Conservation (phyloP, 2,329 filamentous ascomycete genomes). For the Colletotrichum sp. region DNA sequence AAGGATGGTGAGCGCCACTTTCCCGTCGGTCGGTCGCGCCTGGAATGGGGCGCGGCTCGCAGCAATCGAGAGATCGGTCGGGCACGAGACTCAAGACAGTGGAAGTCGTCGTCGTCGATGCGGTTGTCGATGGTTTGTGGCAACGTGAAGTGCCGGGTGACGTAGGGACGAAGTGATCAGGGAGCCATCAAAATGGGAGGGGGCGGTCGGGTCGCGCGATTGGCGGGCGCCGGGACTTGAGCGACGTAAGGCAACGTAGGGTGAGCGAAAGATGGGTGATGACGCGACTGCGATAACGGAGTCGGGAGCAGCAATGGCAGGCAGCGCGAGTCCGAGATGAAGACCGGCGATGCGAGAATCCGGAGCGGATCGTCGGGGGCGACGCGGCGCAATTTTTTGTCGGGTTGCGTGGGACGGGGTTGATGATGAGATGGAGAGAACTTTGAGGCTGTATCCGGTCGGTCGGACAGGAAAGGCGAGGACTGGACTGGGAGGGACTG, state of each 20-base stretch:
- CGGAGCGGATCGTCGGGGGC: not conserved
- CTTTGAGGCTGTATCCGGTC: conserved; percentile 22
- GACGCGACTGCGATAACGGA: conserved; percentile 17
- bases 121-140: conserved; percentile 5
- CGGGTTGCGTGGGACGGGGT: conserved; percentile 3
- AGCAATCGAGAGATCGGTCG: conserved; percentile 11
- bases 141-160: conserved; percentile 20
- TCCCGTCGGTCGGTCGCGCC: conserved; percentile 28
- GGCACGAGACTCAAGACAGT: conserved; percentile 1
- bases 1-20: conserved; percentile 62
- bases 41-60: conserved; percentile 19
- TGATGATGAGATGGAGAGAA: conserved; percentile 20
- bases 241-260: conserved; percentile 18
- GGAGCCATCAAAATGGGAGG: conserved; percentile 24
- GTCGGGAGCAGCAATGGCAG: not conserved
- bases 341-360: not conserved
- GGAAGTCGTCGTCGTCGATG: not conserved
- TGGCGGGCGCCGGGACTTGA: conserved; percentile 17
- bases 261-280: not conserved
- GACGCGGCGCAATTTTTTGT: conserved; percentile 16
- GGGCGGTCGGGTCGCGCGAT: conserved; percentile 22
- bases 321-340: not conserved
- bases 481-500: conserved; percentile 8
- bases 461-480: conserved; percentile 20
- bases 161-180: conserved; percentile 19